Evolutionary conservation across 768 basidiomycete genomes (phyloP).

Genomic region (Boletus pseudopeckii): DNA sequence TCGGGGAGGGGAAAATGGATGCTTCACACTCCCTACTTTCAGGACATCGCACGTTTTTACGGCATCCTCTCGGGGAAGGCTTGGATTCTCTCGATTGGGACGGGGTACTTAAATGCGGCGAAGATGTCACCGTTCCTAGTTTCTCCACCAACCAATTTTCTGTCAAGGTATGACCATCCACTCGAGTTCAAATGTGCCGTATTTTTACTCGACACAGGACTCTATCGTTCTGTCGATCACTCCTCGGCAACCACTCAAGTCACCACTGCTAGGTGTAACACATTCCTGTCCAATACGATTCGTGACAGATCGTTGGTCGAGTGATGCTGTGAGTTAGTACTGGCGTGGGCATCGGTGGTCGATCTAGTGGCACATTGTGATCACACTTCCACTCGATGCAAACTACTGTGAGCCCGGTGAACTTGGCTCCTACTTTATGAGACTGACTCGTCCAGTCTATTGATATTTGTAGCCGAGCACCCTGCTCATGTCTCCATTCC

Average conservation of each 20-base stretch:
- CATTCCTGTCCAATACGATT: conserved; percentile 52
- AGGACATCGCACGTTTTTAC: conserved; percentile 1
- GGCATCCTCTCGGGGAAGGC: conserved; percentile 18
- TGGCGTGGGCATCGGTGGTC: neutral
- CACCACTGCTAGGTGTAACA: conserved; percentile 35
- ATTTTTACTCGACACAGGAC: conserved; percentile 41
- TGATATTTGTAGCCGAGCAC: neutral
- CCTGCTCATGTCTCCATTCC: neutral
- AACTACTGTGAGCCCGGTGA: neutral
- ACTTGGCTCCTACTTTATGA: neutral
- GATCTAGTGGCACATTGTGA: neutral
- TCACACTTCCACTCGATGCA: neutral
- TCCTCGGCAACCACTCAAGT: conserved; percentile 39
- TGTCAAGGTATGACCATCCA: conserved; percentile 43
- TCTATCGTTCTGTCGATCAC: conserved; percentile 49
- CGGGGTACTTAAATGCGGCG: conserved; percentile 43
- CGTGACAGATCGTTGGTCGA: conserved; percentile 55
- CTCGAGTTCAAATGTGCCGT: neutral
- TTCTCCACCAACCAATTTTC: conserved; percentile 45
- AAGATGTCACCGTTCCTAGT: conserved; percentile 41
- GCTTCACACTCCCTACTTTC: conserved; percentile 40
- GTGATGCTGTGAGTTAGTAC: conserved; percentile 5
- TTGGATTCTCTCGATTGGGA: conserved; percentile 58
- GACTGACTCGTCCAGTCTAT: neutral
- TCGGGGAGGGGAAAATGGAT: conserved; percentile 50